Evolutionary conservation across 164 flowering plant genomes (phyloP), one percentile per base, ranked within the genome.

Genomic region (Tinospora cordifolia): DNA sequence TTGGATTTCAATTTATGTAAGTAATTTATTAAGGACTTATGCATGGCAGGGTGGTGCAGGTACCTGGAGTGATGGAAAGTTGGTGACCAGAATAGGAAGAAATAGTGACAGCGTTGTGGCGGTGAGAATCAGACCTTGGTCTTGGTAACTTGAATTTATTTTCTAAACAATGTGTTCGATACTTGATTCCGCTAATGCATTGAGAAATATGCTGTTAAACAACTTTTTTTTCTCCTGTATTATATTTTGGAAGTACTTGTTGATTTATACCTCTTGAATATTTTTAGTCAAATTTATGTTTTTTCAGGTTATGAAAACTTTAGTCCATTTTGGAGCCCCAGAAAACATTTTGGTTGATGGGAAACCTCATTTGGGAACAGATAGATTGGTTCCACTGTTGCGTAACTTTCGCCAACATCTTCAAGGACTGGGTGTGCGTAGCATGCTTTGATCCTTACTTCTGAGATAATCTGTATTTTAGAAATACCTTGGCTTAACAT

Each of bases 1-100:
- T 54, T 54, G 21, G 9, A 27, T 54, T 59, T 59, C 63, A 46
- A 46, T 67, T 57, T 26, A 63, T 46, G 24, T 57, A 60, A 27
- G 59, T 76, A 75, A 77, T 77, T 78, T 79, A 72, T 81, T 77
- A 74, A 84, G 84, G 77, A 87, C 94, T 88, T 88, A 88, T 83
- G 78, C 74, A 60, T 84, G 76, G 87, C 96, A 95, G 98, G 98
- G 98, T 86, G 99, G 99, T 91, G 99, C 99, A 90, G 99, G 96
- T 88, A 92, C 99, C 63, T 95, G 98, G 98, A 95, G 99, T 79
- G 98, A 95, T 83, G 99, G 99, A 73, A 95, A 95, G 79, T 86
- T 95, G 40, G 97, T 92, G 24, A 95, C 99, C 49, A 88, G 98
- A 82, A 92, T 91, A 77, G 98, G 99, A 78, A 87, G 86, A 83